Conservation (phyloP, 2,329 filamentous ascomycete genomes). For the Arthroderma sp. region DNA sequence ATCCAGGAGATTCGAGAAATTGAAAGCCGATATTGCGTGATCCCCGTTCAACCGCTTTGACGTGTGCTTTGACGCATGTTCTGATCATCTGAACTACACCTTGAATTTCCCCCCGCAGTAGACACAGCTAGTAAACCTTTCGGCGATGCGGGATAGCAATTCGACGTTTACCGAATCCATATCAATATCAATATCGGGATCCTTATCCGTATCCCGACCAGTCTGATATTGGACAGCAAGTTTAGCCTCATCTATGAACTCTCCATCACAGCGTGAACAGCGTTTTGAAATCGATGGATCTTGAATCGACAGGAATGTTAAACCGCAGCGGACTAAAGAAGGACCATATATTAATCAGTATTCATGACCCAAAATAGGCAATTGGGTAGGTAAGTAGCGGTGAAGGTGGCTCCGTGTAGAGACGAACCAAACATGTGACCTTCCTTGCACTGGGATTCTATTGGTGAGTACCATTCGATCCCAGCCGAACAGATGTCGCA, state of each 20-base stretch:
- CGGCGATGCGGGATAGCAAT: constrained; percentile 4
- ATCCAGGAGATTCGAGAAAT: no score
- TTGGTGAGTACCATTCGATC: constrained; percentile 36
- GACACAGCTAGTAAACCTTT: constrained; percentile 9
- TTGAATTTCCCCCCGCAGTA: constrained; percentile 11
- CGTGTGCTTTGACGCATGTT: no score
- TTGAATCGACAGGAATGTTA: constrained; percentile 44
- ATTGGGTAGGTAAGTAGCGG: not conserved
- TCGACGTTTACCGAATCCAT: not conserved
- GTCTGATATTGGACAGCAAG: not conserved
- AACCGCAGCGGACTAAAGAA: constrained; percentile 35
- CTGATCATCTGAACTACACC: not conserved
- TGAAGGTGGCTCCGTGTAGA: not conserved
- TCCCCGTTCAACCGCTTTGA: not conserved
- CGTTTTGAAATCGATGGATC: constrained; percentile 40
- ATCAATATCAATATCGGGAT: not conserved
- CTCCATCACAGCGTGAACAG: constrained; percentile 41
- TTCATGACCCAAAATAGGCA: no score
- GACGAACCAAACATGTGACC: constrained; percentile 40
- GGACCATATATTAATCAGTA: no score
- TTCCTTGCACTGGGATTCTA: constrained; percentile 34
- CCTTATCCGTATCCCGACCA: constrained; percentile 10
- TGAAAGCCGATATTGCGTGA: no score
- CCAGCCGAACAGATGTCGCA: constrained; percentile 40
- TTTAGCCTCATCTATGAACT: constrained; percentile 14